Base-by-base conservation (phyloP, 495 filamentous ascomycete species). In the Tirmania nivea region DNA sequence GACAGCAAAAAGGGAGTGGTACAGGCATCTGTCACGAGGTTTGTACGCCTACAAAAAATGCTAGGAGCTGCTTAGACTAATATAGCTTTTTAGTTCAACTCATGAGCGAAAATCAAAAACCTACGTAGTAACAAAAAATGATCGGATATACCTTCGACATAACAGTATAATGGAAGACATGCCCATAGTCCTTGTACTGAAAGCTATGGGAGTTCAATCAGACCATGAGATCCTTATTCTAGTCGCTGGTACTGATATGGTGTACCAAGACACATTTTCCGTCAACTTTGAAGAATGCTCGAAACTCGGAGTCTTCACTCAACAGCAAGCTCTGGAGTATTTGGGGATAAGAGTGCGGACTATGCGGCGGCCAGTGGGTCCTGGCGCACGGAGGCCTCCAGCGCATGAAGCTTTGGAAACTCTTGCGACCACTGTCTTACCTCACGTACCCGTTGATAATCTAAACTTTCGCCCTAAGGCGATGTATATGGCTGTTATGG, bases 51-150 rank as follows among this genome's bases (percentile, higher is more conserved):
- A 19, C 8, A 60, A 31, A 31, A 7, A 31, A 31, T 3, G 4
- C 25, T 7, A 31, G 25, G 25, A 31, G 25, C 25, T 31, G 7
- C 25, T 31, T 7, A 31, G 25, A 7, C 25, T 31, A 3, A 31
- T 31, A 3, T 31, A 7, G 25, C 25, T 19, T 19, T 48, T 17
- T 39, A 93, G 87, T 77, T 94, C 87, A 12, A 95, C 92, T 3
- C 85, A 94, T 62, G 88, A 95, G 69, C 78, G 89, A 49, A 94
- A 95, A 66, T 94, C 89, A 7, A 97, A 97, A 69, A 94, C 83
- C 54, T 94, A 96, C 57, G 87, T 96, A 20, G 70, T 89, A 34
- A 69, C 86, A 49, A 95, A 94, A 66, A 94, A 95, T 63, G 89
- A 90, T 17, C 76, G 81, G 17, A 83, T 96, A 19, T 80, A 78